These are phyloP conservation scores for Coniophora puteana DNA, from an alignment of 1,284 basidiomycete species.

Conservation along the genomic window DNA sequence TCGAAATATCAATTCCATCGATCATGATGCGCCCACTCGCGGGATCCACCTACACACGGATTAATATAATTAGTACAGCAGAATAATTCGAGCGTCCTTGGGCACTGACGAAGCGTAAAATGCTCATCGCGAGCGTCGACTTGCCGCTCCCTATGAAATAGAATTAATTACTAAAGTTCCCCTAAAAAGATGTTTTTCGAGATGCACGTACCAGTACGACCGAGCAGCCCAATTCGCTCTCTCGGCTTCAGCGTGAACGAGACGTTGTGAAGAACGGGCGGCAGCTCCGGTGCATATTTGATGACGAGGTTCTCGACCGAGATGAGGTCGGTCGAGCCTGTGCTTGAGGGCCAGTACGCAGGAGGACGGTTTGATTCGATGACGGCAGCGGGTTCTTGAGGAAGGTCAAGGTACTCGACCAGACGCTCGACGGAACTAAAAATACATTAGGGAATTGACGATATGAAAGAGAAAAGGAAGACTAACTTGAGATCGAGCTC, in stretches of 20 bases:
- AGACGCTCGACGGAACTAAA: conserved; percentile 85
- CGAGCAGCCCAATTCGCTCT: conserved; percentile 72
- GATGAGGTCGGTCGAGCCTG: conserved; percentile 46
- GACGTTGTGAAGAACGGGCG: conserved; percentile 74
- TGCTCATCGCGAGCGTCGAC: conserved; percentile 80
- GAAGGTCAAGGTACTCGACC: conserved; percentile 85
- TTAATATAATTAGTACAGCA: conserved; percentile 4
- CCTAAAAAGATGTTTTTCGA: too few species aligned
- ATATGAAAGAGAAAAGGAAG: neutral
- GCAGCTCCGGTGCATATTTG: conserved; percentile 83
- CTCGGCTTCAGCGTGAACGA: conserved; percentile 62
- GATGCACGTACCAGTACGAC: conserved; percentile 65
- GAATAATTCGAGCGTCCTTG: conserved; percentile 29
- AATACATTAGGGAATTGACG: neutral
- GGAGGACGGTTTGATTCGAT: conserved; percentile 69
- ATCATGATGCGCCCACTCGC: conserved; percentile 74
- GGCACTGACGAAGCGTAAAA: conserved; percentile 78
- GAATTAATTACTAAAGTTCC: too few species aligned
- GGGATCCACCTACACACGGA: conserved; percentile 64
- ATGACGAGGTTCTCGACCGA: conserved; percentile 71
- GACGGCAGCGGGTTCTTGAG: conserved; percentile 76
- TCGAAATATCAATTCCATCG: conserved; percentile 88
- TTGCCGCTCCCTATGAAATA: conserved; percentile 51
- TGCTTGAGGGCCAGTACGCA: conserved; percentile 85
- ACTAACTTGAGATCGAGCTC: conserved; percentile 30